These are phyloP conservation scores for Luzula sylvatica DNA, from an alignment of 176 grass and related monocot genomes.

Conservation along the genomic window DNA sequence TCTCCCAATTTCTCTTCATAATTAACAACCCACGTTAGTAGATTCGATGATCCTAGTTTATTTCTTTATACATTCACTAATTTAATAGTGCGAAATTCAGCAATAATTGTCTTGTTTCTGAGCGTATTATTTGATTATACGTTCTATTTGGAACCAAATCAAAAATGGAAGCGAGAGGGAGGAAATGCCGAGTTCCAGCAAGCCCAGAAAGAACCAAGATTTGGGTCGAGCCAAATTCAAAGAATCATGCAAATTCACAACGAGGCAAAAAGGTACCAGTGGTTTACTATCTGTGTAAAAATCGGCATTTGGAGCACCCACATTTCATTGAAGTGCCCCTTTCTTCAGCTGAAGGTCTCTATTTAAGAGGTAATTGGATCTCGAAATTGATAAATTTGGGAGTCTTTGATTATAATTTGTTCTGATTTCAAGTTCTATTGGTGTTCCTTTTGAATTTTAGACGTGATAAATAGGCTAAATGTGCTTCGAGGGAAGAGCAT, in stretches of 20 bases:
- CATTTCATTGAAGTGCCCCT: conserved; percentile 98
- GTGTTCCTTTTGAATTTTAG: conserved; percentile 29
- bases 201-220: conserved; percentile 80
- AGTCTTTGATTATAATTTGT: neutral
- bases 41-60: neutral
- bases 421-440: conserved; percentile 13
- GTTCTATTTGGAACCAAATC: neutral
- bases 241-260: conserved; percentile 42
- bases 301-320: conserved; percentile 87
- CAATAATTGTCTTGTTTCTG: neutral
- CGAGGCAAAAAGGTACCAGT: conserved; percentile 59
- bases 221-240: conserved; percentile 75
- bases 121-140: neutral
- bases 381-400: neutral
- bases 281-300: conserved; percentile 86
- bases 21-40: neutral
- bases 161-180: conserved; percentile 30
- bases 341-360: conserved; percentile 62
- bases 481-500: conserved; percentile 74
- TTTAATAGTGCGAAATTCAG: conserved; percentile 10
- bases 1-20: neutral
- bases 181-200: conserved; percentile 20
- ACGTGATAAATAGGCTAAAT: conserved; percentile 90
- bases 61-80: neutral
- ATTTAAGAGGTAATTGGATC: conserved; percentile 58